A percentile compares a stretch with the other conserved stretches of the same genome.
Conservation (phyloP, 2,329 filamentous ascomycete species). For the Harringtonia aguacate region DNA sequence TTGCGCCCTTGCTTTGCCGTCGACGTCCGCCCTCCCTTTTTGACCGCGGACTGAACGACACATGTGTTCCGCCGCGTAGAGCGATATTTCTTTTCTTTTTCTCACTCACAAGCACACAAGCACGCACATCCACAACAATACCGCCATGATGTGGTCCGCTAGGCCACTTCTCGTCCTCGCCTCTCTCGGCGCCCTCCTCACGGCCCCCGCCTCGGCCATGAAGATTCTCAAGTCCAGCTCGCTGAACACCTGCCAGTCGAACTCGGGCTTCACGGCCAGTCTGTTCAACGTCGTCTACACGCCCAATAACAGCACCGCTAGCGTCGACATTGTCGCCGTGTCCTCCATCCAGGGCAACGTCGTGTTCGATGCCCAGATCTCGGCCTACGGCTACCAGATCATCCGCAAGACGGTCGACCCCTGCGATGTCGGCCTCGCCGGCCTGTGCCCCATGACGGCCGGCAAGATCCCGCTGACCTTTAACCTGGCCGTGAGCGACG, state of each 20-base stretch:
- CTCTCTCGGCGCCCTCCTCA: conserved; percentile 21
- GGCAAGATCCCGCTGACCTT: conserved; percentile 45
- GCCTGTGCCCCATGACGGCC: conserved; percentile 73
- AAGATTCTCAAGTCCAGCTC: conserved; percentile 38
- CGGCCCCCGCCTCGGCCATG: conserved; percentile 22
- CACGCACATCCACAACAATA: not conserved
- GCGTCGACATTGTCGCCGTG: conserved; percentile 60
- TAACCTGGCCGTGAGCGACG: conserved; percentile 45
- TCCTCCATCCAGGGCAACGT: conserved; percentile 67
- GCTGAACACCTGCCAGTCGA: conserved; percentile 63
- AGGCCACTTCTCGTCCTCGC: conserved; percentile 34
- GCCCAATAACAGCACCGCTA: conserved; percentile 51
- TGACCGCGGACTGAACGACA: not conserved
- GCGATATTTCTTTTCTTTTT: not conserved
- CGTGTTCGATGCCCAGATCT: conserved; percentile 56
- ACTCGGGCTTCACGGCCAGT: conserved; percentile 69
- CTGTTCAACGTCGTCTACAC: conserved; percentile 68
- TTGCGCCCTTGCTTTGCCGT: not conserved
- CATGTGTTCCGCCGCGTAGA: too few relatives aligned
- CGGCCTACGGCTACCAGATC: conserved; percentile 63
- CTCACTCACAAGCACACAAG: not conserved
- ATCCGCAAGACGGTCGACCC: conserved; percentile 55
- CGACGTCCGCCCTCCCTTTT: not conserved
- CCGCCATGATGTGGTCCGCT: conserved; percentile 16
- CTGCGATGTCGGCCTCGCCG: conserved; percentile 50